Conservation (phyloP, 768 basidiomycete species). For the Hygrocybe coccinea region DNA sequence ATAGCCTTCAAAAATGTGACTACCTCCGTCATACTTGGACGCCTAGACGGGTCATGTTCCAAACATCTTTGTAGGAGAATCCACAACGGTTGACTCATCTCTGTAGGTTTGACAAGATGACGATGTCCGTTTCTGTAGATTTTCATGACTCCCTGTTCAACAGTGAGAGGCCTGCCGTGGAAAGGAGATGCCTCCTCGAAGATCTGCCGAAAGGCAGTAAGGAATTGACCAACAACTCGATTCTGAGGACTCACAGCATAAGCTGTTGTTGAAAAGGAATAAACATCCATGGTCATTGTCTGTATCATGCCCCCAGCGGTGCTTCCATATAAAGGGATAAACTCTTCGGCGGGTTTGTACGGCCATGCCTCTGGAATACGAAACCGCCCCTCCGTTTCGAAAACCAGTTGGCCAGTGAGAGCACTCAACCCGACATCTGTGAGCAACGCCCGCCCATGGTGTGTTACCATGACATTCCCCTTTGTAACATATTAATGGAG, state of each 20-base stretch:
- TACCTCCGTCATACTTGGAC: neutral
- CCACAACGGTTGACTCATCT: neutral
- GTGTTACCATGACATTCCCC: neutral
- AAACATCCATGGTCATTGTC: neutral
- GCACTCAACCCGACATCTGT: neutral
- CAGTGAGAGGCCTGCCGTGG: neutral
- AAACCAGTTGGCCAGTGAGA: neutral
- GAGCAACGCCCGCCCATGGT: neutral
- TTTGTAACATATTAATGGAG: neutral
- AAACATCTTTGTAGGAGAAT: neutral
- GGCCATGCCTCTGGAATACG: neutral
- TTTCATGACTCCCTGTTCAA: neutral
- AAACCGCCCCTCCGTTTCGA: neutral
- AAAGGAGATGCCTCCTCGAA: neutral
- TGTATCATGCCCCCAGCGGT: neutral
- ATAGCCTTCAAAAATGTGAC: too few species aligned
- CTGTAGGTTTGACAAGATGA: neutral
- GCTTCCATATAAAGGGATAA: neutral
- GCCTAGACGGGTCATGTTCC: neutral
- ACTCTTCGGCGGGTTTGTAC: neutral
- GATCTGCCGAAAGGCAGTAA: neutral
- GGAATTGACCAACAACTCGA: neutral
- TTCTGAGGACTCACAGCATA: neutral
- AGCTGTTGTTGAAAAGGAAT: neutral
- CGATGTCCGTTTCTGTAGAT: neutral